Conservation (phyloP, 2,329 filamentous ascomycete species). For the Diplodia corticola region DNA sequence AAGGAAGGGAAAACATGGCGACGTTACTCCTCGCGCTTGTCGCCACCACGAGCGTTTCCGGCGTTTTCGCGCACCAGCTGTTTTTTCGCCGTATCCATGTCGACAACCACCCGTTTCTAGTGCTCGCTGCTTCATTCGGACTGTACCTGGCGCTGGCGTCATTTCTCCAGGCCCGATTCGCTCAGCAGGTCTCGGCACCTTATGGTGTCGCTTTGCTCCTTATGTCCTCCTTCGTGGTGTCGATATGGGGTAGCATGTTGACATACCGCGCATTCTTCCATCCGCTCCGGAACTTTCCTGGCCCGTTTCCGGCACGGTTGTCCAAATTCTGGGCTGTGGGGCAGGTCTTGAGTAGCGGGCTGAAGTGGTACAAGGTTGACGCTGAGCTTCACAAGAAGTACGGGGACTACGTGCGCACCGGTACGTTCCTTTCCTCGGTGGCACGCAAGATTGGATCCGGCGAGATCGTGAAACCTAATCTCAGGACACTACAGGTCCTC, state of each 20-base stretch:
- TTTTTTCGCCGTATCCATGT: not conserved
- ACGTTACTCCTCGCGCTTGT: not conserved
- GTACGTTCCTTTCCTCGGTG: conserved; percentile 22
- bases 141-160: not conserved
- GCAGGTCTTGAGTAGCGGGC: not conserved
- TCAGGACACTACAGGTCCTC: conserved; percentile 28
- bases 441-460: too few relatives aligned
- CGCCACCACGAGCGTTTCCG: not conserved
- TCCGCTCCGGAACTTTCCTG: conserved; percentile 37
- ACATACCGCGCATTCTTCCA: conserved; percentile 34
- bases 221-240: not conserved
- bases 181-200: not conserved
- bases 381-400: conserved; percentile 3
- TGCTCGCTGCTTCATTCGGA: not conserved
- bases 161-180: not conserved
- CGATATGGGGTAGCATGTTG: not conserved
- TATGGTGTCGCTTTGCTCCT: not conserved
- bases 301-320: conserved; percentile 38
- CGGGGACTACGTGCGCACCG: conserved; percentile 25
- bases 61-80: not conserved
- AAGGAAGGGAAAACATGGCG: not conserved
- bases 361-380: conserved; percentile 8
- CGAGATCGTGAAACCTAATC: conserved; percentile 29
- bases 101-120: not conserved
- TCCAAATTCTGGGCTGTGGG: conserved; percentile 10